Base-by-base conservation (phyloP, 2,329 filamentous ascomycete species). In the Trichoderma pleuroti region DNA sequence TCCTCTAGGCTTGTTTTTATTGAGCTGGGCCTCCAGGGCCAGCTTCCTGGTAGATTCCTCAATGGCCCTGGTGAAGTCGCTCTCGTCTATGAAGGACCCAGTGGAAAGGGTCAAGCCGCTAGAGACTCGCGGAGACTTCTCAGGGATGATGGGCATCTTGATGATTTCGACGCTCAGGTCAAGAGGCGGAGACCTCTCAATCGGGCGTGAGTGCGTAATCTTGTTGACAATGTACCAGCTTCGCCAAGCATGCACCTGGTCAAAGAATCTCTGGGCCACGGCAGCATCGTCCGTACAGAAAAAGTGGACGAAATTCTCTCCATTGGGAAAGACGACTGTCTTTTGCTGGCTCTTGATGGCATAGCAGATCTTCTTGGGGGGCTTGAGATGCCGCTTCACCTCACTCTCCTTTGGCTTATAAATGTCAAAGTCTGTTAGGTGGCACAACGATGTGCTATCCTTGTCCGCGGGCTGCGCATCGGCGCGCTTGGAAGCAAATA, bases 301-400 rank as follows among this genome's bases (percentile, higher is more conserved):
- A 81, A 95, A 97, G 77, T 98, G 95, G 4, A 97, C 92, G 77
- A 93, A 98, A 75, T 95, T 95, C 65, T 92, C 90, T 4, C 91
- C 92, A 68, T 91, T 91, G 68, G 93, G 83, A 76, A 98, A 98
- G 76, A 97, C 90, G 71, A 88, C 90, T 0, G 91, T 91, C 80
- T 95, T 97, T 77, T 97, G 91, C 82, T 97, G 94, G 75, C 93
- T 97, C 81, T 97, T 98, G 75, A 98, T 86, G 0, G 93, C 94
- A 76, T 92, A 95, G 81, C 93, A 97, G 74, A 90, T 86, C 77
- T 91, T 92, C 80, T 96, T 97, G 0, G 95, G 95, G 1, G 94
- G 91, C 76, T 91, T 94, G 67, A 98, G 85, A 73, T 88, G 86
- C 76, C 91, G 92, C 46, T 88, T 85, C 73, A 89, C 82, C 74